Evolutionary conservation across 2,329 filamentous ascomycete genomes (phyloP), one percentile per base, ranked within the genome.

Genomic region (Metarhizium brunneum): DNA sequence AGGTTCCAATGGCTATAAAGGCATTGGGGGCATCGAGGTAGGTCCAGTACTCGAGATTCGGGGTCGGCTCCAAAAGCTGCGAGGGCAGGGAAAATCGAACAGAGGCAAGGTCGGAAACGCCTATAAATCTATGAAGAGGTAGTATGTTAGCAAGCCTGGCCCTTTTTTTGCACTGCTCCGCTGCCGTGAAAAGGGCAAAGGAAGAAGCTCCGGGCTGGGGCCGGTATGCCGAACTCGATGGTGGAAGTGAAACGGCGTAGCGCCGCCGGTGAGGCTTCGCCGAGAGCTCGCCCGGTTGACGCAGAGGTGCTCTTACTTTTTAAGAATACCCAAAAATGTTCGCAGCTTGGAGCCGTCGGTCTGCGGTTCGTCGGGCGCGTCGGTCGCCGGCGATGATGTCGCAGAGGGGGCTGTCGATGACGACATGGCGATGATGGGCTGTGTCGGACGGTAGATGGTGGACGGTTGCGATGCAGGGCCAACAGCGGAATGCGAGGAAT

Each of bases 21-120:
- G 92, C 90, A 71, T 95, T 95, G 25, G 92, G 92, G 63, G 91
- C 84, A 72, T 99, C 94, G 69, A 99, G 80, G 68, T 99, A 99
- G 67, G 95, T 95, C 94, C 94, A 99, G 75, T 97, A 99, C 76
- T 99, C 94, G 68, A 99, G 78, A 71, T 99, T 99, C 53, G 94
- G 94, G 4, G 90, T 95, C 40, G 94, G 94, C 71, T 99, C 94
- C 66, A 99, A 82, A 47, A 99, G 84, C 73, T 97, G 92, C 52
- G 94, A 91, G 25, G 94, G 94, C 52, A 99, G 81, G 16, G 92
- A 97, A 76, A 99, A 99, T 63, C 94, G 88, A 59, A 97, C 92
- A 56, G 91, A 84, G 56, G 94, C 94, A 66, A 99, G 94, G 73
- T 99, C 94, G 62, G 92, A 80, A 56, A 99, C 94, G 63, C 94